phyloP scores from a whole-genome alignment of 139 green algal genomes.

The Ulvella scutata region DNA sequence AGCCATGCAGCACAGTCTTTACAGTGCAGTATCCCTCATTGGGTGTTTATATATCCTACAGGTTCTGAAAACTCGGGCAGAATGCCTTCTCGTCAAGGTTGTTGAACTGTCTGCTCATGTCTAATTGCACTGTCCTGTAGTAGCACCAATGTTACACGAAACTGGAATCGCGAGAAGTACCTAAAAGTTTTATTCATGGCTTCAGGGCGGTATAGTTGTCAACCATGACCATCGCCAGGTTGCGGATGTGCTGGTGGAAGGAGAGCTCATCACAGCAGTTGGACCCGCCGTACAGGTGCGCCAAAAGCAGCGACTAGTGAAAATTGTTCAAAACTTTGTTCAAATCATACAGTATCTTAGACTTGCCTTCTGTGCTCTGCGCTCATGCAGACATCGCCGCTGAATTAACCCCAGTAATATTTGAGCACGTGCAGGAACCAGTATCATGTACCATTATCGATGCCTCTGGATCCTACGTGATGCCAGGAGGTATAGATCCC shows the following conservation, averaged over 20 bases:
- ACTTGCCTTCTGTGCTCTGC: conserved; percentile 10
- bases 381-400: not conserved
- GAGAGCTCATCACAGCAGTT: conserved; percentile 47
- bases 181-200: not conserved
- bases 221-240: conserved; percentile 50
- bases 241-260: conserved; percentile 72
- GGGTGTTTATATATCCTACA: too few species aligned
- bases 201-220: conserved; percentile 76
- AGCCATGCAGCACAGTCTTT: too few species aligned
- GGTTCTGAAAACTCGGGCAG: too few species aligned
- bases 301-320: not conserved
- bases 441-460: conserved; percentile 38
- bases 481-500: conserved; percentile 93
- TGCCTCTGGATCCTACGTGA: conserved; percentile 61
- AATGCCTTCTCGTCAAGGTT: too few species aligned
- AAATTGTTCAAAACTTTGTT: not conserved
- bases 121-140: too few species aligned
- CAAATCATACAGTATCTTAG: not conserved
- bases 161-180: too few species aligned
- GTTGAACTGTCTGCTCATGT: too few species aligned
- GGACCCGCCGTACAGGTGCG: conserved; percentile 32
- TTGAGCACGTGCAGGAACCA: conserved; percentile 2
- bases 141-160: too few species aligned
- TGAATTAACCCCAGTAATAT: too few species aligned
- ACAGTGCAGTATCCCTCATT: too few species aligned